These are phyloP conservation scores for Trichoderma simmonsii DNA, from an alignment of 2,329 filamentous ascomycete species.

Conservation along the genomic window DNA sequence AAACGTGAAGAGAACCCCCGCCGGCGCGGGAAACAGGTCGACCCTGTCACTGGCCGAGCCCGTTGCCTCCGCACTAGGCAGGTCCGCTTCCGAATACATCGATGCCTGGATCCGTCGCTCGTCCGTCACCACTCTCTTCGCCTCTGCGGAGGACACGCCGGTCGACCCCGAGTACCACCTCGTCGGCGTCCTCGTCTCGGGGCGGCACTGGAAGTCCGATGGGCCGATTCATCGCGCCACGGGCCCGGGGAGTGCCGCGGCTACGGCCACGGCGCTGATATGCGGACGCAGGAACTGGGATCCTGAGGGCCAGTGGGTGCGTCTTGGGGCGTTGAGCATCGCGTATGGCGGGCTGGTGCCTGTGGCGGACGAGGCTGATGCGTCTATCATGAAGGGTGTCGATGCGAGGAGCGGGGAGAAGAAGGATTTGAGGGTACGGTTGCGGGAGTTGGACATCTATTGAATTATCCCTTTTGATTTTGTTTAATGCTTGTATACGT, in stretches of 20 bases:
- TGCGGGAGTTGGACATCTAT: constrained; percentile 37
- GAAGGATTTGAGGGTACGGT: constrained; percentile 28
- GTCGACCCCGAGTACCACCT: constrained; percentile 25
- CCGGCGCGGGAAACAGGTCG: constrained; percentile 13
- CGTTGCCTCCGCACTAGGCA: constrained; percentile 22
- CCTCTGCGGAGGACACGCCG: background rate
- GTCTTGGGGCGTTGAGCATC: constrained; percentile 32
- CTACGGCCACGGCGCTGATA: constrained; percentile 29
- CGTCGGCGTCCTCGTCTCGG: constrained; percentile 30
- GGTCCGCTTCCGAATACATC: constrained; percentile 22
- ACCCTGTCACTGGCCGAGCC: constrained; percentile 13
- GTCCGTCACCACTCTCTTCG: constrained; percentile 23
- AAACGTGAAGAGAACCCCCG: constrained; percentile 20
- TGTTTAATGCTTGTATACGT: background rate
- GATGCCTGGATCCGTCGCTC: constrained; percentile 24
- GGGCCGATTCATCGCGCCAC: background rate
- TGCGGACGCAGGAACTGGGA: constrained; percentile 30
- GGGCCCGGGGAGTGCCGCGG: constrained; percentile 17
- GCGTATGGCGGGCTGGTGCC: constrained; percentile 26
- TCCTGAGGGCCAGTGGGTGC: constrained; percentile 28
- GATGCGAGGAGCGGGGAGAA: constrained; percentile 26
- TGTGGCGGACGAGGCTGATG: constrained; percentile 24
- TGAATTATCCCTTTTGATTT: constrained; percentile 18
- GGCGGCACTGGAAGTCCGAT: constrained; percentile 29
- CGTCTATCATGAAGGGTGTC: constrained; percentile 28